A percentile compares a stretch with the other conserved stretches of the same genome.
These are phyloP conservation scores for Pseudogymnoascus sp. DNA, from an alignment of 2,329 filamentous ascomycete genomes.

Conservation along the genomic window DNA sequence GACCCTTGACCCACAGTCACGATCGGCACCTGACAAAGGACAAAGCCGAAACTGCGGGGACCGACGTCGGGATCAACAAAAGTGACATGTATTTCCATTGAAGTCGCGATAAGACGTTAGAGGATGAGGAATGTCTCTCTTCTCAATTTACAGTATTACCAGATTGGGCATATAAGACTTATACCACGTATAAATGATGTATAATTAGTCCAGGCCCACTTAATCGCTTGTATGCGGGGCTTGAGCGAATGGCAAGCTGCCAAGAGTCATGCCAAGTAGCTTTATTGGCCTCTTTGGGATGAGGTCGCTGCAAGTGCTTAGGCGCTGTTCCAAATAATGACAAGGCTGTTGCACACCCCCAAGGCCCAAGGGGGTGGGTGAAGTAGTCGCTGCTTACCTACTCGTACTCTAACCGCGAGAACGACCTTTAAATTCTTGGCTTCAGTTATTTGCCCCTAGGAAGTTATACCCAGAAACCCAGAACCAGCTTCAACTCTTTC, in stretches of 20 bases:
- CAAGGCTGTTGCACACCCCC: background rate
- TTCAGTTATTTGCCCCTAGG: background rate
- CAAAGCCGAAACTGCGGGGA: constrained; percentile 1
- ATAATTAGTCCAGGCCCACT: background rate
- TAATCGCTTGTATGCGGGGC: background rate
- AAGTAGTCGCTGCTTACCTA: constrained; percentile 1
- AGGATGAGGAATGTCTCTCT: constrained; percentile 1
- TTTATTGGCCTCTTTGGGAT: background rate
- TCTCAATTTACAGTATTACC: background rate
- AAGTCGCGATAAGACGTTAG: background rate
- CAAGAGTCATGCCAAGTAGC: background rate
- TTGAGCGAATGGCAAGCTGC: background rate
- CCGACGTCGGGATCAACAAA: background rate
- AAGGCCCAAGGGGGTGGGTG: background rate
- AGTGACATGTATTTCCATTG: background rate
- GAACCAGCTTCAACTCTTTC: background rate
- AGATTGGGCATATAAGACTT: background rate
- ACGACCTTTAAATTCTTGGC: constrained; percentile 1
- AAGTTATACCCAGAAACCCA: background rate
- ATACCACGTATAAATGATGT: background rate
- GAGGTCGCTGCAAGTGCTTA: background rate
- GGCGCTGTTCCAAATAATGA: background rate
- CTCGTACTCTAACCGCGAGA: background rate
- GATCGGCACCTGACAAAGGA: constrained; percentile 2
- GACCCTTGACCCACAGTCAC: background rate